Evolutionary conservation across 768 basidiomycete species (phyloP).

Genomic region (Lactifluus subvellereus): DNA sequence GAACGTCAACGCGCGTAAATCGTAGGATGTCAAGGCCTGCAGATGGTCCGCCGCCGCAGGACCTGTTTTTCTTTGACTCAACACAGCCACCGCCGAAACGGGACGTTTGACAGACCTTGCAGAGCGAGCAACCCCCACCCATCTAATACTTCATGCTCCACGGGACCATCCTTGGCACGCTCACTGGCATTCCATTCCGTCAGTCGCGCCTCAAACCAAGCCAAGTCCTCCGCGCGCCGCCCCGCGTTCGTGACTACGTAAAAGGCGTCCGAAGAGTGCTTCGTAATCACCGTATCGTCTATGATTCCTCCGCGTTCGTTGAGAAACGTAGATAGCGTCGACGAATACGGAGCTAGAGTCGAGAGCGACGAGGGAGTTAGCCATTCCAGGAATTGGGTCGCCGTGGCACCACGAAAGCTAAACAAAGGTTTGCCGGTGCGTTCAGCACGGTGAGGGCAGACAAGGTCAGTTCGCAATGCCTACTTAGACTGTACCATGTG

Average conservation of each 20-base stretch:
- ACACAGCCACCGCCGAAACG: neutral
- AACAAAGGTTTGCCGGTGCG: neutral
- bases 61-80: conserved; percentile 38
- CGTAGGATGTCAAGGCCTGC: conserved; percentile 68
- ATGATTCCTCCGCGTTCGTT: conserved; percentile 92
- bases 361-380: conserved; percentile 81
- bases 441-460: neutral
- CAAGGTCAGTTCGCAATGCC: conserved; percentile 23
- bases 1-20: conserved; percentile 72
- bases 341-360: conserved; percentile 61
- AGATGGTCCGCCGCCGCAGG: conserved; percentile 78
- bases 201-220: conserved; percentile 66
- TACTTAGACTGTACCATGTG: conserved; percentile 97
- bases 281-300: conserved; percentile 91
- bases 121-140: conserved; percentile 86
- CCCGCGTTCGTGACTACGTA: conserved; percentile 98
- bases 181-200: conserved; percentile 71
- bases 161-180: conserved; percentile 46
- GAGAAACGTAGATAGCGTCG: conserved; percentile 83
- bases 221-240: conserved; percentile 70
- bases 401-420: conserved; percentile 78
- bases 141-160: conserved; percentile 77
- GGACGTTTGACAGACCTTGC: conserved; percentile 53
- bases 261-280: conserved; percentile 70
- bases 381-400: conserved; percentile 79